Conservation (phyloP, 2,329 filamentous ascomycete species). For the Verticillium longisporum region DNA sequence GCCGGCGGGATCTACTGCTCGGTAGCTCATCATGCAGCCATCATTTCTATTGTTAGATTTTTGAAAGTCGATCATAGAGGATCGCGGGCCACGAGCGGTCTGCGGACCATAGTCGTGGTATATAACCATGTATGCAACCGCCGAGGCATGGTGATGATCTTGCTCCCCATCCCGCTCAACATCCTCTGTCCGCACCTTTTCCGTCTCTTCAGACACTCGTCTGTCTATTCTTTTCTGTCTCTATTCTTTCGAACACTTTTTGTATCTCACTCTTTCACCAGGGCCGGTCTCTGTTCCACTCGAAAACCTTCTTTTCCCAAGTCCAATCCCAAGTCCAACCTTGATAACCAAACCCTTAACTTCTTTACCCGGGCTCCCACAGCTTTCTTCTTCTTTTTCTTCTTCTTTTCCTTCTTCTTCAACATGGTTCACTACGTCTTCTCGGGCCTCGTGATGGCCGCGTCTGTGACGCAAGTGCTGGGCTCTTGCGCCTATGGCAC, state of each 20-base stretch:
- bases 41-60: not conserved
- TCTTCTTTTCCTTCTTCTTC: not conserved
- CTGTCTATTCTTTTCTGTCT: constrained; percentile 2
- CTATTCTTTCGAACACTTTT: not conserved
- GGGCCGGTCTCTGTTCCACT: constrained; percentile 1
- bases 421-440: constrained; percentile 9
- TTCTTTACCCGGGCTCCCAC: not conserved
- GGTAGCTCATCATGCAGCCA: not conserved
- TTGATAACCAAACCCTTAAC: not conserved
- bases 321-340: not conserved
- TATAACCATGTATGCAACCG: not conserved
- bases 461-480: constrained; percentile 10
- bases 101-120: not conserved
- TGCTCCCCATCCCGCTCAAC: not conserved
- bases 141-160: not conserved
- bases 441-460: constrained; percentile 7
- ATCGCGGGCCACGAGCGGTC: not conserved
- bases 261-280: not conserved
- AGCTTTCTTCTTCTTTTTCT: too few species aligned
- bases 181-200: not conserved
- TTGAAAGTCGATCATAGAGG: not conserved
- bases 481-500: constrained; percentile 34
- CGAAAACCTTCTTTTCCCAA: constrained; percentile 4
- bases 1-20: not conserved
- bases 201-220: constrained; percentile 4